phyloP scores from a whole-genome alignment of 352 stramenopile species.

The Phytophthora sansomeana region DNA sequence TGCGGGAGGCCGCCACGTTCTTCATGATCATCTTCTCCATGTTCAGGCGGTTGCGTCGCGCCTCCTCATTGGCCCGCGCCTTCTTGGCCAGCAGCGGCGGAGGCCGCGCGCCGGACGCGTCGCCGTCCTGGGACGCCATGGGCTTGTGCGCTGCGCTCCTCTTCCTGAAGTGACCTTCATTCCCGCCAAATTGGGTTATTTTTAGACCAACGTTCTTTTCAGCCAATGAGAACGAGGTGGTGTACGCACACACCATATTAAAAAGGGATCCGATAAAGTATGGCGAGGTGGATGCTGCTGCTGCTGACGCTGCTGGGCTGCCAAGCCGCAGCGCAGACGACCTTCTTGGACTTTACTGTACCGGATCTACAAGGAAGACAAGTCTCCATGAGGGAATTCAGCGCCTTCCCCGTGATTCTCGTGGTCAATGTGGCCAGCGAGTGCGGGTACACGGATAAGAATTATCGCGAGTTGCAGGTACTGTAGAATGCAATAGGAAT shows the following conservation, averaged over 20 bases:
- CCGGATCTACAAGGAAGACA: constrained; percentile 52
- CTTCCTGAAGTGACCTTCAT: constrained; percentile 4
- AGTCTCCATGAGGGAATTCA: constrained; percentile 60
- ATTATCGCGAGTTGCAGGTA: constrained; percentile 82
- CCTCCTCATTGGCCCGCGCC: constrained; percentile 45
- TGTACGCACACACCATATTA: background rate
- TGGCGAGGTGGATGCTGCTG: constrained; percentile 19
- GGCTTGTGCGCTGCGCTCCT: no score
- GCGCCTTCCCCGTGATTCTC: constrained; percentile 69
- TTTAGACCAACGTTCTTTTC: constrained; percentile 17
- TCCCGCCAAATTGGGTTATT: constrained; percentile 29
- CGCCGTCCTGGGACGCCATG: constrained; percentile 28
- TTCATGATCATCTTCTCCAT: constrained; percentile 92
- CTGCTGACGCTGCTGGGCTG: constrained; percentile 15
- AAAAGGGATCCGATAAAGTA: constrained; percentile 13
- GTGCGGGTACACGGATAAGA: constrained; percentile 85
- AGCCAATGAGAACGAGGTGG: constrained; percentile 10
- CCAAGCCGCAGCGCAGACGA: constrained; percentile 12
- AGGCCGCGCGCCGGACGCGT: background rate
- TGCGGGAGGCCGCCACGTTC: constrained; percentile 67
- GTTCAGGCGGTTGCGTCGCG: constrained; percentile 72
- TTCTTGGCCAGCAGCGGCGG: constrained; percentile 21
- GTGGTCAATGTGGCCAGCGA: constrained; percentile 87
- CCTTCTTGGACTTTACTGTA: constrained; percentile 72
- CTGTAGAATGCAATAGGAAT: background rate